These are phyloP conservation scores for Melampsora medusae DNA, from an alignment of 1,284 basidiomycete species.

Conservation along the genomic window DNA sequence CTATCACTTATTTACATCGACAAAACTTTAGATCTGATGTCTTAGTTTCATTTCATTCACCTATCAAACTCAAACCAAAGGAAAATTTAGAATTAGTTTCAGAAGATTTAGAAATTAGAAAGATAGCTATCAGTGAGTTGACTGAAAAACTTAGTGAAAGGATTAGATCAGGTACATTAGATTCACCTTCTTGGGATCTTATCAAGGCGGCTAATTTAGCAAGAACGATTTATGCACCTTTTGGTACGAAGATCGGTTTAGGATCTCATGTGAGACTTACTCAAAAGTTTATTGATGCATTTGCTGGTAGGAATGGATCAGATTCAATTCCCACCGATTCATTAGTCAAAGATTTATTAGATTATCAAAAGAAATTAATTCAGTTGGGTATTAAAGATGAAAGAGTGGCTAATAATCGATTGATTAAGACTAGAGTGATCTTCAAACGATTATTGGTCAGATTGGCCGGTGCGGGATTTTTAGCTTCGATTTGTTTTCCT, in stretches of 20 bases:
- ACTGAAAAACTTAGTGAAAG: constrained; percentile 49
- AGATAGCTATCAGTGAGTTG: constrained; percentile 1
- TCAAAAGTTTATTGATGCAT: constrained; percentile 67
- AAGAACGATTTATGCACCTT: constrained; percentile 72
- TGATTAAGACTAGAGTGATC: constrained; percentile 62
- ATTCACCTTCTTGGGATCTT: constrained; percentile 76
- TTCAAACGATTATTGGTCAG: constrained; percentile 67
- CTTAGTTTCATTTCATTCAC: constrained; percentile 74
- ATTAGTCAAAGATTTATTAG: constrained; percentile 73
- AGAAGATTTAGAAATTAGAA: constrained; percentile 30
- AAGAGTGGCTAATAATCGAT: constrained; percentile 46
- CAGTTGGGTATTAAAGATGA: constrained; percentile 46
- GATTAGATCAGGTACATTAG: constrained; percentile 72
- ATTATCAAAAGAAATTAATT: constrained; percentile 53
- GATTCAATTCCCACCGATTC: constrained; percentile 57
- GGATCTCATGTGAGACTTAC: constrained; percentile 47
- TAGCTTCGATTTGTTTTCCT: constrained; percentile 71
- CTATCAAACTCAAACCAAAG: constrained; percentile 57
- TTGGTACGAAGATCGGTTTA: constrained; percentile 74
- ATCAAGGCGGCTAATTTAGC: constrained; percentile 72
- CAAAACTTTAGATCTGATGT: constrained; percentile 82
- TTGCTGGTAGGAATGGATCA: constrained; percentile 59
- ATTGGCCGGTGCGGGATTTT: constrained; percentile 64
- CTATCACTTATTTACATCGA: constrained; percentile 66
- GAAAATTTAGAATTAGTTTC: constrained; percentile 44